phyloP scores from a whole-genome alignment of 2,329 filamentous ascomycete genomes.

The Apiospora marii region DNA sequence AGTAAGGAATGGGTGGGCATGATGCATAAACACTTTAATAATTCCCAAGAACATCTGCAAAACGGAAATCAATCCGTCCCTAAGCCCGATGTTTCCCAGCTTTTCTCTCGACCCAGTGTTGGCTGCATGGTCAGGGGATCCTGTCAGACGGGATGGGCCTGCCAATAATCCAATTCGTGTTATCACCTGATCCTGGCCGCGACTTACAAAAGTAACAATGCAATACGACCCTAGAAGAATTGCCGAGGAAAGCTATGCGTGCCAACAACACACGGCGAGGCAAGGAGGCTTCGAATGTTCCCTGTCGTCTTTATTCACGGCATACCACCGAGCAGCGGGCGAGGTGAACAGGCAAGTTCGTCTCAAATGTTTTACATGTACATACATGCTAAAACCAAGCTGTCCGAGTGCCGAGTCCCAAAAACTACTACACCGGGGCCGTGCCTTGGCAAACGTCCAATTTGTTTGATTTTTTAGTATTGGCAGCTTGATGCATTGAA shows the following conservation, averaged over 20 bases:
- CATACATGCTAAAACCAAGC: not conserved
- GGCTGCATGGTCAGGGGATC: constrained; percentile 18
- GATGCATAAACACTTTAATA: constrained; percentile 3
- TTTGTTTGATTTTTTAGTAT: not conserved
- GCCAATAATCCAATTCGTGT: constrained; percentile 9
- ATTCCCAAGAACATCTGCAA: not conserved
- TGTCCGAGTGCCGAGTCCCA: constrained; percentile 7
- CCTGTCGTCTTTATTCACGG: not conserved
- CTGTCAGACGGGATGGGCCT: constrained; percentile 22
- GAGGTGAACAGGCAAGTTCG: constrained; percentile 9
- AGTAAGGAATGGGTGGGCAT: constrained; percentile 1
- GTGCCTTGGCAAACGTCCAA: constrained; percentile 5
- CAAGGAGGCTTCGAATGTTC: not conserved
- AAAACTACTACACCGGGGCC: not conserved
- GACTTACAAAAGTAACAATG: not conserved
- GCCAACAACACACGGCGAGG: not conserved
- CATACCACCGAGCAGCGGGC: not conserved
- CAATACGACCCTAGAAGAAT: constrained; percentile 1
- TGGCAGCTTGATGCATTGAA: not conserved
- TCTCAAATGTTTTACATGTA: constrained; percentile 7
- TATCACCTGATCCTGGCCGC: constrained; percentile 13
- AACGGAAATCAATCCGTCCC: not conserved
- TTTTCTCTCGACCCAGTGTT: constrained; percentile 5
- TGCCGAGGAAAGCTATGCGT: constrained; percentile 3
- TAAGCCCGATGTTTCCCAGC: not conserved